These are phyloP conservation scores for Vitis hybrid DNA, from an alignment of 177 flowering plant species.

Conservation along the genomic window DNA sequence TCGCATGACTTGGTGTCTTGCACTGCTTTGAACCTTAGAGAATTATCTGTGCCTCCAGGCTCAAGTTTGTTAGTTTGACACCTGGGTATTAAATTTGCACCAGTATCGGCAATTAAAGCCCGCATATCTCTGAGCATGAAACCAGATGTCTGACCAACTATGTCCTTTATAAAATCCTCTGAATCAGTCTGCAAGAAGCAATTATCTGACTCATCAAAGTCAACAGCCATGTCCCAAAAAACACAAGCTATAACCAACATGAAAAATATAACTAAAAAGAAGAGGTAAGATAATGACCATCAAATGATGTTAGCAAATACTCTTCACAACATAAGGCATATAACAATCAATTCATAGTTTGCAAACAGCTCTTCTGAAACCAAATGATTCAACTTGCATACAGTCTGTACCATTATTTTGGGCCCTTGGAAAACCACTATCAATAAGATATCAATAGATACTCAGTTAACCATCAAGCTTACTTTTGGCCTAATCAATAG, in stretches of 20 bases:
- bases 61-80: constrained; percentile 18
- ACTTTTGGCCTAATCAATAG: neutral
- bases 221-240: constrained; percentile 7
- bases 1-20: constrained; percentile 16
- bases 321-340: neutral
- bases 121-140: constrained; percentile 80
- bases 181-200: constrained; percentile 44
- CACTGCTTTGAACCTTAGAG: constrained; percentile 10
- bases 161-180: constrained; percentile 61
- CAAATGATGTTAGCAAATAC: neutral
- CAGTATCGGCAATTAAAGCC: constrained; percentile 87
- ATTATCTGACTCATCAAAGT: constrained; percentile 22
- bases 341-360: neutral
- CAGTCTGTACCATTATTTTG: neutral
- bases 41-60: constrained; percentile 20
- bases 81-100: constrained; percentile 53
- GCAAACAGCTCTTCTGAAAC: neutral
- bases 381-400: neutral
- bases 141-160: constrained; percentile 88
- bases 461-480: neutral
- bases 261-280: neutral
- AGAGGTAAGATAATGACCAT: neutral
- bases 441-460: neutral
- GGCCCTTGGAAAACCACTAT: neutral
- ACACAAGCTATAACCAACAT: neutral